Percentiles rank a stretch among this genome's conserved stretches.
phyloP scores from a whole-genome alignment of 805 yeast genomes.

The Cyberlindnera meyerae region DNA sequence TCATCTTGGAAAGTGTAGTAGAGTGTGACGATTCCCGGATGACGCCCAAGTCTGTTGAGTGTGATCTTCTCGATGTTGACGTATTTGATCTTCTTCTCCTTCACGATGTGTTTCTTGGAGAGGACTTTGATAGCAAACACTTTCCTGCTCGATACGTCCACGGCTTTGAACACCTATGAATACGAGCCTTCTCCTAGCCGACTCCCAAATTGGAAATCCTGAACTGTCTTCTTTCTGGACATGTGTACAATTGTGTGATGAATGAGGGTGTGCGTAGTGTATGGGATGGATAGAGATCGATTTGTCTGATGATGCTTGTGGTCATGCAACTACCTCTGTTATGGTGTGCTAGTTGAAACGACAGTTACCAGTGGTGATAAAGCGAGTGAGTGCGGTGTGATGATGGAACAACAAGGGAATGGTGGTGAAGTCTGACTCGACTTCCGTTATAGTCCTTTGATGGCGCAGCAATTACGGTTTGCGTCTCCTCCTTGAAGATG shows the following conservation, averaged over 20 bases:
- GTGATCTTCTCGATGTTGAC: constrained; percentile 94
- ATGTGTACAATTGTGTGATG: constrained; percentile 13
- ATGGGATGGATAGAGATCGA: no score
- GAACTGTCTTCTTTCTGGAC: constrained; percentile 48
- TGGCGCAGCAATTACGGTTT: no score
- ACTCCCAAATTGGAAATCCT: constrained; percentile 77
- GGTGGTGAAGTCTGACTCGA: no score
- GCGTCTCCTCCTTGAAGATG: no score
- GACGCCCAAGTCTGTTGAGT: constrained; percentile 79
- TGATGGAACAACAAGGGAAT: no score
- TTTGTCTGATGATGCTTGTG: no score
- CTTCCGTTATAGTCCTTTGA: no score
- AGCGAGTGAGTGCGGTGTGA: no score
- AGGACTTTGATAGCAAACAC: constrained; percentile 89
- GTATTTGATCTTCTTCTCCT: constrained; percentile 91
- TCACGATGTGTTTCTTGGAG: constrained; percentile 87
- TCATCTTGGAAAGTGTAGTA: constrained; percentile 95
- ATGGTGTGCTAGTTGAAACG: no score
- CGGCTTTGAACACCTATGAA: constrained; percentile 86
- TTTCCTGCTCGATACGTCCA: constrained; percentile 63
- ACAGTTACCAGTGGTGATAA: no score
- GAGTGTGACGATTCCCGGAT: constrained; percentile 90
- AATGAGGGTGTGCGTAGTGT: no score
- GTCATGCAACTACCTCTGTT: no score
- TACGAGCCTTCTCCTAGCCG: constrained; percentile 94